Conservation (phyloP, 75 land plant genomes). For the Pinus albicaulis region DNA sequence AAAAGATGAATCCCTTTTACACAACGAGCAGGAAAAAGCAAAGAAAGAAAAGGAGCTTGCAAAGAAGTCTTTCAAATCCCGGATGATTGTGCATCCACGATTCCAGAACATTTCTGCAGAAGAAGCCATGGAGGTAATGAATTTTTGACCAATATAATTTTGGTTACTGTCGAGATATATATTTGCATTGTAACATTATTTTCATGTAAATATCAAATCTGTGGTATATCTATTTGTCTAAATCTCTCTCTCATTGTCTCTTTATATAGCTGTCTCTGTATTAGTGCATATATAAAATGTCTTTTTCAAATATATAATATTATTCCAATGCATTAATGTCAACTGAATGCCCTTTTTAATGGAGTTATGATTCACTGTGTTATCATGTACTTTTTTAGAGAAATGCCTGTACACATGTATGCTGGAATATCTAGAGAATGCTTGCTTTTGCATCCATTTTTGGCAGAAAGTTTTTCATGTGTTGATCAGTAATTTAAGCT, state of each 20-base stretch:
- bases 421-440: too few species aligned
- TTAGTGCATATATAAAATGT: background rate
- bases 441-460: too few species aligned
- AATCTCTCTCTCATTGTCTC: background rate
- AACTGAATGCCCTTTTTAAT: too few species aligned
- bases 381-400: too few species aligned
- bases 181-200: background rate
- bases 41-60: conserved; percentile 76
- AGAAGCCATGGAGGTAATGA: conserved; percentile 78
- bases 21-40: conserved; percentile 68
- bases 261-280: background rate
- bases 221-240: background rate
- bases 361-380: too few species aligned
- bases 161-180: background rate
- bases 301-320: background rate
- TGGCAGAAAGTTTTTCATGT: too few species aligned
- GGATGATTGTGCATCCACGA: conserved; percentile 95
- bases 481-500: too few species aligned
- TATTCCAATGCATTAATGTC: too few species aligned
- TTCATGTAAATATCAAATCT: background rate
- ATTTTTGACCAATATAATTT: background rate
- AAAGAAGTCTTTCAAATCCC: conserved; percentile 80
- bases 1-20: conserved; percentile 42
- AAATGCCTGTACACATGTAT: too few species aligned
- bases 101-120: conserved; percentile 82